Conservation (phyloP, 495 filamentous ascomycete species). For the Neurospora sp. region DNA sequence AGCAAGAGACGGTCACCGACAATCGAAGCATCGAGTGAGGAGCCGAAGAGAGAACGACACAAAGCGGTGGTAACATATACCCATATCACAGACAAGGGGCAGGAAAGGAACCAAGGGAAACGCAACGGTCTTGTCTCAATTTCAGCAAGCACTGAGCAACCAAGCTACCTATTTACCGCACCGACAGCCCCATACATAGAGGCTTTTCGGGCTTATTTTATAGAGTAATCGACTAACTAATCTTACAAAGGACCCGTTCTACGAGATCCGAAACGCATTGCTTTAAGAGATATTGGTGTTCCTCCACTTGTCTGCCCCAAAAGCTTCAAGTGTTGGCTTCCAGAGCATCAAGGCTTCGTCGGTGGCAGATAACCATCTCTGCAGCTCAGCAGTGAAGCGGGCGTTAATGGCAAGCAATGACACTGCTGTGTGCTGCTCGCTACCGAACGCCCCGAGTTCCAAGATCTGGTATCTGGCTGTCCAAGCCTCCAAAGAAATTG, state of each 20-base stretch:
- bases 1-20: not conserved
- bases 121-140: not conserved
- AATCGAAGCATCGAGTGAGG: not conserved
- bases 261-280: not conserved
- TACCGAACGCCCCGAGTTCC: not conserved
- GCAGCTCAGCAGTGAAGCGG: not conserved
- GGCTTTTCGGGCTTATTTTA: not conserved
- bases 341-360: not conserved
- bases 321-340: not conserved
- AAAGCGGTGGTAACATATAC: not conserved
- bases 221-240: not conserved
- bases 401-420: not conserved
- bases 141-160: not conserved
- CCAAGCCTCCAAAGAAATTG: not conserved
- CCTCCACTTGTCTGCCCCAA: not conserved
- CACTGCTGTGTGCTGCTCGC: not conserved
- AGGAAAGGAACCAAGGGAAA: not conserved
- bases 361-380: not conserved
- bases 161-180: not conserved
- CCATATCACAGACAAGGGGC: not conserved
- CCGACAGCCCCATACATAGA: not conserved
- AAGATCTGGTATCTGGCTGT: not conserved
- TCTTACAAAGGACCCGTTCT: not conserved
- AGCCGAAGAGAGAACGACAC: not conserved
- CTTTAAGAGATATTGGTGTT: not conserved